Evolutionary conservation across 768 basidiomycete genomes (phyloP), one percentile per base, ranked within the genome.

Genomic region (Collybia sordida): DNA sequence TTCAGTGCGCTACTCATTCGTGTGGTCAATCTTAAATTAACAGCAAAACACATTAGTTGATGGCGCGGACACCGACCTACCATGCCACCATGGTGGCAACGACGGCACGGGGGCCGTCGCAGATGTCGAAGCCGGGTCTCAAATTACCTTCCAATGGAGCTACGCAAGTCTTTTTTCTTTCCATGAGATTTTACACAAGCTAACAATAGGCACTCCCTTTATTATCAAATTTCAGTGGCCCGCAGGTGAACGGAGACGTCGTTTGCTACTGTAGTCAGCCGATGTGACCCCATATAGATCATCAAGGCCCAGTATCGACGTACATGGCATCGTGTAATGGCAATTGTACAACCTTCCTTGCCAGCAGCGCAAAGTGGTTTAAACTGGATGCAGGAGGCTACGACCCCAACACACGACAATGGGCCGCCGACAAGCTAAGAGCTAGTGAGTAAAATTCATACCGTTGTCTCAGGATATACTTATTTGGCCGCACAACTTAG

Each of bases 281-380:
- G 34, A 27, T 41, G 37, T 27, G 45, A 36, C 9, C 15, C 24
- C 23, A 36, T 40, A 14, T 44, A 75, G 78, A 78, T 55, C 79
- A 78, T 59, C 65, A 72, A 59, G 77, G 78, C 3, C 77, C 75
- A 22, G 71, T 78, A 18, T 74, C 72, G 22, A 78, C 74, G n/a
- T 78, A 78, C 57, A 79, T 80, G 77, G 64, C 75, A 23, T 73
- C 73, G 11, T 80, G 78, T 60, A 67, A 68, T 47, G 74, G 72
- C 19, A 69, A 72, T 46, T 80, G 78, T 49, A 58, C 71, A 6
- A 64, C 54, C 3, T 73, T 74, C 52, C 52, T 56, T 18, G 70
- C 73, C 28, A 67, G 68, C 47, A 55, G 61, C 37, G 74, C 72
- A 15, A 61, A 64, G 47, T 79, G 75, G 78, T 79, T 79, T 68